phyloP scores from a whole-genome alignment of 2,329 filamentous ascomycete species.

The Bisporella sp. region DNA sequence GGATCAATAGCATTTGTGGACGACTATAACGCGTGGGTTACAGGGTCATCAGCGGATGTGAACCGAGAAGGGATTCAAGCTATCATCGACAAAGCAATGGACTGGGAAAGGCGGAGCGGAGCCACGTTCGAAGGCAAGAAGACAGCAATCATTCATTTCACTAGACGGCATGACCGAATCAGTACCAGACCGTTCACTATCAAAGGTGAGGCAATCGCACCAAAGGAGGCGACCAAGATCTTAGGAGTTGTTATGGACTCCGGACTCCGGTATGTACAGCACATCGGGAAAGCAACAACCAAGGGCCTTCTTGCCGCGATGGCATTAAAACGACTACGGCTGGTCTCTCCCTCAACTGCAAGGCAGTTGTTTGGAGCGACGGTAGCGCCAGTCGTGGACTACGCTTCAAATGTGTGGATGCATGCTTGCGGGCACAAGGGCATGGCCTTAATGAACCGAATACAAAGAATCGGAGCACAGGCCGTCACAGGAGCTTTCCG shows the following conservation, averaged over 20 bases:
- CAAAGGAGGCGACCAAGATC: constrained; percentile 8
- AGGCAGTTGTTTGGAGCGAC: constrained; percentile 19
- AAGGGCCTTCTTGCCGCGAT: constrained; percentile 19
- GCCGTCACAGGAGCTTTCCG: constrained; percentile 20
- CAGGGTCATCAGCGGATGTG: neutral
- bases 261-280: constrained; percentile 20
- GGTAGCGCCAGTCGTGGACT: constrained; percentile 2
- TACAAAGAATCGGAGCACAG: constrained; percentile 21
- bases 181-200: constrained; percentile 5
- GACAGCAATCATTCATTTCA: constrained; percentile 19
- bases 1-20: neutral
- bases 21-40: neutral
- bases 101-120: neutral
- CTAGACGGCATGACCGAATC: constrained; percentile 1
- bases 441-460: constrained; percentile 9
- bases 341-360: constrained; percentile 16
- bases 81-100: neutral
- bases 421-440: constrained; percentile 12
- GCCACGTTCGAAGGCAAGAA: constrained; percentile 22
- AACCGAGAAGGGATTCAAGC: neutral
- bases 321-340: constrained; percentile 8
- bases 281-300: constrained; percentile 17
- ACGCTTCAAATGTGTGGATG: constrained; percentile 21
- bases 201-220: constrained; percentile 3
- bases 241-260: constrained; percentile 19